These are phyloP conservation scores for Daldinia sp. DNA, from an alignment of 2,329 filamentous ascomycete genomes.

Conservation along the genomic window DNA sequence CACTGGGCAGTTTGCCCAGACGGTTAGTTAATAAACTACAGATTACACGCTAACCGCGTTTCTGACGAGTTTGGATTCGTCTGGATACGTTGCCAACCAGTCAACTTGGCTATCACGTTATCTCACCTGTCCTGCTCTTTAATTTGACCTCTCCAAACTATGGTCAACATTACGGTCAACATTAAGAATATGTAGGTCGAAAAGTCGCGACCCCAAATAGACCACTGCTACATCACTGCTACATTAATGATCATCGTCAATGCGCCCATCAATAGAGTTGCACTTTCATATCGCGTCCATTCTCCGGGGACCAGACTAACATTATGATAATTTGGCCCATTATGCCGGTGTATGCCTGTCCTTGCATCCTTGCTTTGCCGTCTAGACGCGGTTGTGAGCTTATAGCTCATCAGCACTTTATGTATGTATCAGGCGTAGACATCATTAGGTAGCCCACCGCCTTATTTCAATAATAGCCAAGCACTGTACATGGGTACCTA, in stretches of 20 bases:
- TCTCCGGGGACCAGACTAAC: constrained; percentile 39
- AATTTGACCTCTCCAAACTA: constrained; percentile 34
- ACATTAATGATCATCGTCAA: constrained; percentile 43
- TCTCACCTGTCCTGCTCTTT: constrained; percentile 27
- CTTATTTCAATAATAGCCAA: constrained; percentile 5
- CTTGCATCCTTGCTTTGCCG: constrained; percentile 29
- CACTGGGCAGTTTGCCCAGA: constrained; percentile 24
- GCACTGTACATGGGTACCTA: constrained; percentile 2
- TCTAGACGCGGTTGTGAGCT: constrained; percentile 26
- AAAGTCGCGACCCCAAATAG: constrained; percentile 30
- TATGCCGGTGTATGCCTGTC: constrained; percentile 41
- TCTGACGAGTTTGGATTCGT: constrained; percentile 31
- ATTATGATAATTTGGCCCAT: constrained; percentile 40
- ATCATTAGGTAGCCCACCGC: constrained; percentile 9
- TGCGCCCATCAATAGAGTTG: constrained; percentile 39
- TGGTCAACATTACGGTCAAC: constrained; percentile 15
- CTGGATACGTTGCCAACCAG: constrained; percentile 31
- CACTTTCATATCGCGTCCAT: constrained; percentile 42
- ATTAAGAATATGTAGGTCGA: constrained; percentile 33
- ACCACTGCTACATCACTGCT: constrained; percentile 12
- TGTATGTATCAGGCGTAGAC: constrained; percentile 8
- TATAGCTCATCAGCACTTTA: constrained; percentile 29
- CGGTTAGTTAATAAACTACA: constrained; percentile 37
- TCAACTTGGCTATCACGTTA: constrained; percentile 33
- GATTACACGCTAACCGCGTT: constrained; percentile 41